A percentile compares a stretch with the other conserved stretches of the same genome.
phyloP scores from a whole-genome alignment of 2,329 filamentous ascomycete species.

The Sporothrix luriei region DNA sequence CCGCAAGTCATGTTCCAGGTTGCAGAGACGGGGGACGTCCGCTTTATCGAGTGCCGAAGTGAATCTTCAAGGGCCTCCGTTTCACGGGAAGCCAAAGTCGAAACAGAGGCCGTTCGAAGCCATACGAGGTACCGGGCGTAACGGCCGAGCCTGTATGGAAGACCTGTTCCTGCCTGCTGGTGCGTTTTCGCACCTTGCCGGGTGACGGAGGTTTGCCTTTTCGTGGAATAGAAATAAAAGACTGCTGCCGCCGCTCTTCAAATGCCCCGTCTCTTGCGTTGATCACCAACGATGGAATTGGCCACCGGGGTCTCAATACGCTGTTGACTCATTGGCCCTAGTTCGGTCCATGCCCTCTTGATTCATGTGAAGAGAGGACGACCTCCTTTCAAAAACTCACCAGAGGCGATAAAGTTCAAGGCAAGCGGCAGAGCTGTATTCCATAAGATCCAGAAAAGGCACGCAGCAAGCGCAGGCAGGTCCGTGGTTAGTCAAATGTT shows the following conservation, averaged over 20 bases:
- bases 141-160: constrained; percentile 12
- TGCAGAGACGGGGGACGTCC: background rate
- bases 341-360: background rate
- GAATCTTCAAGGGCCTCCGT: constrained; percentile 10
- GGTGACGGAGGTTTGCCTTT: background rate
- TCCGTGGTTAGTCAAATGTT: constrained; percentile 28
- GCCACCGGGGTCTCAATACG: constrained; percentile 10
- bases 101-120: background rate
- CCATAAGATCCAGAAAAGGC: background rate
- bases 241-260: constrained; percentile 28
- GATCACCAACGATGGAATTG: constrained; percentile 15
- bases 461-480: constrained; percentile 25
- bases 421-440: constrained; percentile 72
- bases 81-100: constrained; percentile 20
- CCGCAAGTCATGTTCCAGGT: constrained; percentile 15
- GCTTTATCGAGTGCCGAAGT: constrained; percentile 7
- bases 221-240: background rate
- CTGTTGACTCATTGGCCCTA: background rate
- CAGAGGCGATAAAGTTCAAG: constrained; percentile 87
- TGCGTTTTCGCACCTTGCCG: background rate
- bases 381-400: constrained; percentile 62
- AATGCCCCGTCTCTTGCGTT: constrained; percentile 24
- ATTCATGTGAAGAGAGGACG: constrained; percentile 41
- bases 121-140: background rate
- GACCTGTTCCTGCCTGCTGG: constrained; percentile 23